Evolutionary conservation across 768 basidiomycete species (phyloP).

Genomic region (Pleurotus citrinopileatus): DNA sequence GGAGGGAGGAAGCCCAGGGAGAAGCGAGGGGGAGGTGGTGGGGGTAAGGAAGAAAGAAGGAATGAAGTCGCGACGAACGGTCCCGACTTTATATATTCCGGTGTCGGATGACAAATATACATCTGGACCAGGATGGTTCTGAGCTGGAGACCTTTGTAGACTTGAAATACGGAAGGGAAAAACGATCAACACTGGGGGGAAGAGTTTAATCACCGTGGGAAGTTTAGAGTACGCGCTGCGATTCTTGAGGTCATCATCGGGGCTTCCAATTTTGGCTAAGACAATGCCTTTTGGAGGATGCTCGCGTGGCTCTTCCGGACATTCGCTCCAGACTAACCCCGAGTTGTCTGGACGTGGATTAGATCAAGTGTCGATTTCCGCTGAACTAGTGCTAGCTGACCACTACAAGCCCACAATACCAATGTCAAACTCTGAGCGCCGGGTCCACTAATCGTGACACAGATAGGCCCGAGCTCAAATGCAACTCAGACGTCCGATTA

Average conservation of each 20-base stretch:
- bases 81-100: slow-evolving; percentile 35
- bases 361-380: not conserved
- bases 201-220: slow-evolving; percentile 3
- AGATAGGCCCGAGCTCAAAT: not conserved
- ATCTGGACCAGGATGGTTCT: not conserved
- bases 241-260: not conserved
- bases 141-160: not conserved
- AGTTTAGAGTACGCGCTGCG: not conserved
- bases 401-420: not conserved
- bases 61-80: slow-evolving; percentile 24
- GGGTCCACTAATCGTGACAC: slow-evolving; percentile 2
- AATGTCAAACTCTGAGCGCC: not conserved
- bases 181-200: not conserved
- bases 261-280: not conserved
- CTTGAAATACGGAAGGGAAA: slow-evolving; percentile 9
- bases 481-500: slow-evolving; percentile 4
- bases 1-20: slow-evolving; percentile 23
- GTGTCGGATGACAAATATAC: slow-evolving; percentile 39
- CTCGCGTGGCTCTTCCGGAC: not conserved
- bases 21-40: slow-evolving; percentile 25
- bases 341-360: too few relatives aligned
- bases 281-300: slow-evolving; percentile 5
- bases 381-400: not conserved
- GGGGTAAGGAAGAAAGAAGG: slow-evolving; percentile 34
- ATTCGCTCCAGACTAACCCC: not conserved